phyloP scores from a whole-genome alignment of 371 early-diverging fungal species.

The Mucor lusitanicus region DNA sequence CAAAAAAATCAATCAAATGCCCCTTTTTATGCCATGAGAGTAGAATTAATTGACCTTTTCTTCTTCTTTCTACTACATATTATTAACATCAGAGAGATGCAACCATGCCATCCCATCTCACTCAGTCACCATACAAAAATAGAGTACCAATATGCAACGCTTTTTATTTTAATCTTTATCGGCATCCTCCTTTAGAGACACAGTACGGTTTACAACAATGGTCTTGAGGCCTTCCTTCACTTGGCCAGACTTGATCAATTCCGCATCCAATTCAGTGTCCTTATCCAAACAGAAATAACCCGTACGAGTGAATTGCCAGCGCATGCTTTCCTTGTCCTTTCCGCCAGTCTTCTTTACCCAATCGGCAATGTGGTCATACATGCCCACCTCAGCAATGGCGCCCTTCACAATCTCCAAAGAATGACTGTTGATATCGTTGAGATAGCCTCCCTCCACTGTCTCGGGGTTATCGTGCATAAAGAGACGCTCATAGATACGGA shows the following conservation, averaged over 20 bases:
- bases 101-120: no score
- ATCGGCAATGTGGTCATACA: constrained; percentile 62
- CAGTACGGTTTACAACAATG: constrained; percentile 88
- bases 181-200: constrained; percentile 90
- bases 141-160: not conserved
- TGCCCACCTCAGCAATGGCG: constrained; percentile 85
- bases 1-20: no score
- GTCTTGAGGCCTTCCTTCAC: constrained; percentile 44
- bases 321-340: constrained; percentile 74
- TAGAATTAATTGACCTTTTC: no score
- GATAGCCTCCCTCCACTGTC: constrained; percentile 89
- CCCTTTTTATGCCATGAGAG: no score
- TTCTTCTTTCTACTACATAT: no score
- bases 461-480: constrained; percentile 92
- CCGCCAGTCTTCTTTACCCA: constrained; percentile 52
- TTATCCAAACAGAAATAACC: constrained; percentile 98
- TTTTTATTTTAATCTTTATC: constrained; percentile 56
- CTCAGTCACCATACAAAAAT: no score
- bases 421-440: constrained; percentile 90
- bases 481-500: constrained; percentile 84
- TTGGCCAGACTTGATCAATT: constrained; percentile 37
- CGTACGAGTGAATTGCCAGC: constrained; percentile 95
- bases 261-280: constrained; percentile 71
- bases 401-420: constrained; percentile 72
- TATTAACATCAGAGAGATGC: no score